phyloP scores from a whole-genome alignment of 2,329 filamentous ascomycete species.

The Aspergillus sp. region DNA sequence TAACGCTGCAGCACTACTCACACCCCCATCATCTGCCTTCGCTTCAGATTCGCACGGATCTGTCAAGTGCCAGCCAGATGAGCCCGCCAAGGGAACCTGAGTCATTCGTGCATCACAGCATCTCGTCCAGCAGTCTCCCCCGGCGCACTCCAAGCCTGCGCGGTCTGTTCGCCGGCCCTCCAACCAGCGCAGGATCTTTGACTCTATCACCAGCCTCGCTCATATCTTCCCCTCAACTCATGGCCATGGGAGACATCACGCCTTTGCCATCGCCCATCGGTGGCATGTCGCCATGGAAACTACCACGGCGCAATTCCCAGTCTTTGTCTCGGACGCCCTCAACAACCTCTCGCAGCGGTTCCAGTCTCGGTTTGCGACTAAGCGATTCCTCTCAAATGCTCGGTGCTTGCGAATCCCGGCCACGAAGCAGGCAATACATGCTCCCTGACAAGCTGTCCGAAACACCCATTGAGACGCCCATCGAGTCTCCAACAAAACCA shows the following conservation, averaged over 20 bases:
- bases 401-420: constrained; percentile 32
- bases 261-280: constrained; percentile 74
- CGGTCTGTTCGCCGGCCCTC: constrained; percentile 38
- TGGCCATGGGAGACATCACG: constrained; percentile 76
- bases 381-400: constrained; percentile 40
- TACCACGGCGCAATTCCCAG: constrained; percentile 59
- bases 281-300: constrained; percentile 38
- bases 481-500: constrained; percentile 13
- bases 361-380: constrained; percentile 35
- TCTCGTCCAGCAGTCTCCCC: constrained; percentile 46
- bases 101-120: constrained; percentile 39
- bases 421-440: constrained; percentile 44
- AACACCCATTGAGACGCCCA: constrained; percentile 18
- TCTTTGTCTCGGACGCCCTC: constrained; percentile 47
- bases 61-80: constrained; percentile 27
- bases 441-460: constrained; percentile 31
- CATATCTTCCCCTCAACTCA: constrained; percentile 71
- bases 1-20: constrained; percentile 11
- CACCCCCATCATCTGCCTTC: constrained; percentile 25
- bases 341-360: constrained; percentile 40
- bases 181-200: constrained; percentile 42
- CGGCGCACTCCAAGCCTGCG: constrained; percentile 49
- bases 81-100: constrained; percentile 37
- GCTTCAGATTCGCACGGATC: constrained; percentile 41
- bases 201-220: constrained; percentile 62